These are phyloP conservation scores for Fusarium miscanthi DNA, from an alignment of 2,329 filamentous ascomycete species.

Conservation along the genomic window DNA sequence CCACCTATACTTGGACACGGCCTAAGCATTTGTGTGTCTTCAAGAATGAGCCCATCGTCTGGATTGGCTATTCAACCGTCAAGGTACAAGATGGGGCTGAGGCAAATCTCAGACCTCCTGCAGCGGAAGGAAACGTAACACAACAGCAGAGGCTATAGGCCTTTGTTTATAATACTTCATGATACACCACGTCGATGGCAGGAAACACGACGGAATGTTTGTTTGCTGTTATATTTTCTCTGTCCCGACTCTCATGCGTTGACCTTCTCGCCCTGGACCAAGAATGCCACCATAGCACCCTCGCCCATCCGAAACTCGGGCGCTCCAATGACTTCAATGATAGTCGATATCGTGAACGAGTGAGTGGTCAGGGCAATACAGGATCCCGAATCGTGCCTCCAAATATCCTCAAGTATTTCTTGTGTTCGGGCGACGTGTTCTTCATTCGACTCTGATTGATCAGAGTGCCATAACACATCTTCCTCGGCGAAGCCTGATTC, in stretches of 20 bases:
- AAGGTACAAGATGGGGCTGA: neutral
- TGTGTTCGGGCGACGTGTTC: neutral
- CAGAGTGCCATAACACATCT: neutral
- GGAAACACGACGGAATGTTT: too few species aligned
- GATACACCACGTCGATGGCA: neutral
- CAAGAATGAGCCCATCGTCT: constrained; percentile 25
- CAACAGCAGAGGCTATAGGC: neutral
- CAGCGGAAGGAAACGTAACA: too few species aligned
- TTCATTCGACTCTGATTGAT: neutral
- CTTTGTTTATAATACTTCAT: fast-evolving
- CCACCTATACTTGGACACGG: fast-evolving
- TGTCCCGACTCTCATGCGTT: too few species aligned
- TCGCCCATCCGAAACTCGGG: neutral
- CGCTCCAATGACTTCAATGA: neutral
- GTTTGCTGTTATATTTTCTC: too few species aligned
- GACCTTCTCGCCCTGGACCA: neutral
- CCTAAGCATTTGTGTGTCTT: neutral
- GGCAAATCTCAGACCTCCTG: neutral
- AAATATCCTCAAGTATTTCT: neutral
- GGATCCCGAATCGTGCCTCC: neutral
- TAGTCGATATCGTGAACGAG: neutral
- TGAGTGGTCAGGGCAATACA: neutral
- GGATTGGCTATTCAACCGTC: constrained; percentile 19
- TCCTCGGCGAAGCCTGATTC: neutral
- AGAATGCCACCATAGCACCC: neutral